Conservation (phyloP, 148 eudicot genomes). For the Persicaria tinctoria region DNA sequence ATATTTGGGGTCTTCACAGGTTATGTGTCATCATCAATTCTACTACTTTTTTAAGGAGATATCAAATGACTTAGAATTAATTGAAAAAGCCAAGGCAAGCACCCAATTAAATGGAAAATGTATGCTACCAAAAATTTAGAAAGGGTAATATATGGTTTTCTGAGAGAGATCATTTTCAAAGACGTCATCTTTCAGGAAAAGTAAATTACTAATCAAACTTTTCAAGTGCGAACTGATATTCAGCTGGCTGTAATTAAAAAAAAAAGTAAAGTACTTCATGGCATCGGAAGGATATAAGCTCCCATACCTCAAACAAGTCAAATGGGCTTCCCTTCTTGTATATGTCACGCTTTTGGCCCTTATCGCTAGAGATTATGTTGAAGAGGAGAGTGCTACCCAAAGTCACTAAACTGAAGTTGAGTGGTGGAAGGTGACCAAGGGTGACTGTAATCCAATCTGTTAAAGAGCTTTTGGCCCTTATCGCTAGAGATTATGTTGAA, state of each 20-base stretch:
- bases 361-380: conserved; percentile 12
- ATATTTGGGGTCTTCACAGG: too few relatives aligned
- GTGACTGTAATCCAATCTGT: too few relatives aligned
- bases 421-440: conserved; percentile 20
- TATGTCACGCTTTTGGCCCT: conserved; percentile 36
- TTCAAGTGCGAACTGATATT: neutral
- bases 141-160: too few relatives aligned
- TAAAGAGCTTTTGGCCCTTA: too few relatives aligned
- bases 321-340: conserved; percentile 69
- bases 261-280: neutral
- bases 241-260: neutral
- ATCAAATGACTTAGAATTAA: neutral
- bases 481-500: too few relatives aligned
- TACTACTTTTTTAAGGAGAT: conserved; percentile 4
- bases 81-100: neutral
- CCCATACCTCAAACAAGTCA: conserved; percentile 73
- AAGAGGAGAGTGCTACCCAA: conserved; percentile 70
- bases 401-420: conserved; percentile 57
- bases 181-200: neutral
- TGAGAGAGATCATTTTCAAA: neutral
- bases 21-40: neutral
- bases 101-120: too few relatives aligned
- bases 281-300: neutral
- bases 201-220: neutral
- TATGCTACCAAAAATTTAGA: too few relatives aligned